These are phyloP conservation scores for Globisporangium yorkense DNA, from an alignment of 352 stramenopile species.

Conservation along the genomic window DNA sequence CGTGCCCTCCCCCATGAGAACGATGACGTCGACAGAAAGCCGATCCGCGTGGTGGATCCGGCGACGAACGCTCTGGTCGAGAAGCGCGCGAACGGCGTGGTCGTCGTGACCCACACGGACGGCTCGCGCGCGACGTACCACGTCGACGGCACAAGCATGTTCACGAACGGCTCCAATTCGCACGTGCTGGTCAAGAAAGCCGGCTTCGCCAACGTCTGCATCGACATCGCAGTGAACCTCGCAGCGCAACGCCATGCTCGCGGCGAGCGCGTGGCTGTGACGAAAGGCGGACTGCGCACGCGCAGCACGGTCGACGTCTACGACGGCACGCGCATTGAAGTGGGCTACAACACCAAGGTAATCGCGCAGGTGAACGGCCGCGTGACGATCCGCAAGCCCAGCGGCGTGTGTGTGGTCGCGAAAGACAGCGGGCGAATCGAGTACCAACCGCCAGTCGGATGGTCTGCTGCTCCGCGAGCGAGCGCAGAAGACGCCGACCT, in stretches of 20 bases:
- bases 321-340: slow-evolving; percentile 54
- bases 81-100: slow-evolving; percentile 31
- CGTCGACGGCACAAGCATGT: slow-evolving; percentile 57
- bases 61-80: slow-evolving; percentile 69
- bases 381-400: slow-evolving; percentile 40
- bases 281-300: slow-evolving; percentile 57
- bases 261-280: slow-evolving; percentile 57
- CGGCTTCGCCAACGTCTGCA: slow-evolving; percentile 50
- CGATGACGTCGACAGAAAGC: slow-evolving; percentile 6
- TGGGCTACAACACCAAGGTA: slow-evolving; percentile 75
- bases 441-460: slow-evolving; percentile 16
- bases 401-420: slow-evolving; percentile 38
- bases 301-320: slow-evolving; percentile 41
- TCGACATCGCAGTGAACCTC: slow-evolving; percentile 67
- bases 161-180: slow-evolving; percentile 30
- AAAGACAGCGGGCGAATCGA: slow-evolving; percentile 75
- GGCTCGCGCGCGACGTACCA: slow-evolving; percentile 59
- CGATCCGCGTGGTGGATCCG: slow-evolving; percentile 44
- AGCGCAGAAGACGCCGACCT: slow-evolving; percentile 45
- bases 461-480: background rate
- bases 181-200: slow-evolving; percentile 54
- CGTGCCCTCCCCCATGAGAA: background rate
- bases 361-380: slow-evolving; percentile 69
- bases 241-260: slow-evolving; percentile 46
- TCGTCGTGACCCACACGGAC: slow-evolving; percentile 60